Conservation (phyloP, 2,329 filamentous ascomycete genomes). For the Phyllosticta capitalensis region DNA sequence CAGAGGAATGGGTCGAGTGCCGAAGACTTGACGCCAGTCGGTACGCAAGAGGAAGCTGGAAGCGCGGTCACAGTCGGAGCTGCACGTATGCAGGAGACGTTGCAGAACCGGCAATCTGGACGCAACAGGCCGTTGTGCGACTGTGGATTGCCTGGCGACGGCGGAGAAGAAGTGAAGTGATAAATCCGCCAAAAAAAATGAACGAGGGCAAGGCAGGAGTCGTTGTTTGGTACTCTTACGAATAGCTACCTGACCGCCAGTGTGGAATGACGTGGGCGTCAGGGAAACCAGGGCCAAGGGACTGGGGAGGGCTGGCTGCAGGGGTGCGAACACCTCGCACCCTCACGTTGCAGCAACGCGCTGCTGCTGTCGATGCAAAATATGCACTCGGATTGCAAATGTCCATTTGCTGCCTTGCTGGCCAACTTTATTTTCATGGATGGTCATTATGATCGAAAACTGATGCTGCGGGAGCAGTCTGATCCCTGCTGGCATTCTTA, state of each 20-base stretch:
- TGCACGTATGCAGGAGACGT: neutral
- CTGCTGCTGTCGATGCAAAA: too few relatives aligned
- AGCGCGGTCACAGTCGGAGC: neutral
- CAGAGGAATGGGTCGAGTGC: neutral
- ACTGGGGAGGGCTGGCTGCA: neutral
- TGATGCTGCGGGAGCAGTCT: too few relatives aligned
- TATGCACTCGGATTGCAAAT: too few relatives aligned
- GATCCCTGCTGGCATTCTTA: too few relatives aligned
- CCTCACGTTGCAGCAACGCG: too few relatives aligned
- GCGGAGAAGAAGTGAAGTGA: neutral
- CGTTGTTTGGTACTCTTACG: neutral
- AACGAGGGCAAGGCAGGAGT: neutral
- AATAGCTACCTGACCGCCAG: neutral
- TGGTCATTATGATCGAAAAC: too few relatives aligned
- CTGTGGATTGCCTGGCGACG: neutral
- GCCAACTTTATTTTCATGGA: too few relatives aligned
- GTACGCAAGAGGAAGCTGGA: neutral
- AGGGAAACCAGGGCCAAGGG: neutral
- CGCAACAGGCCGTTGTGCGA: neutral
- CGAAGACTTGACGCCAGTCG: neutral
- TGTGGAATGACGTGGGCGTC: neutral
- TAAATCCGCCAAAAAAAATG: neutral
- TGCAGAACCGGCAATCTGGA: neutral
- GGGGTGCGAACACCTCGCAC: neutral
- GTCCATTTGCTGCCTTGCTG: too few relatives aligned